Evolutionary conservation across 1,139 yeast genomes (phyloP).

Genomic region (Sugiyamaella novakii): DNA sequence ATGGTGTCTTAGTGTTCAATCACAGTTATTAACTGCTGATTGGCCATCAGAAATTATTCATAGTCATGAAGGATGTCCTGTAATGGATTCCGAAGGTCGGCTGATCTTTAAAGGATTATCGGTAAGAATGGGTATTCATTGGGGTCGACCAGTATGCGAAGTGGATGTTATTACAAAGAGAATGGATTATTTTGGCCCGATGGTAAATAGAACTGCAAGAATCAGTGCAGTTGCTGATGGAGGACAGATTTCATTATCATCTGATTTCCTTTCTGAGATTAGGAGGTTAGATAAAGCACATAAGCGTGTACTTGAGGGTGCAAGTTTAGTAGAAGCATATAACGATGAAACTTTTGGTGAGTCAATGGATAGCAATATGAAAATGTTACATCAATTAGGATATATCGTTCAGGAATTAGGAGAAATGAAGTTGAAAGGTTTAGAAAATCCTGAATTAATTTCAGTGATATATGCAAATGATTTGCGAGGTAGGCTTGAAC

Average conservation of each 20-base stretch:
- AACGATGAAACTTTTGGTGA: conserved; percentile 61
- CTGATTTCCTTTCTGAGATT: conserved; percentile 77
- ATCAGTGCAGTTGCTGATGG: conserved; percentile 96
- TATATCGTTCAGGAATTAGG: conserved; percentile 74
- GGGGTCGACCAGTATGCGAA: conserved; percentile 98
- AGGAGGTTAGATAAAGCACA: conserved; percentile 59
- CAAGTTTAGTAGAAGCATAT: conserved; percentile 57
- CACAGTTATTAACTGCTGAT: conserved; percentile 77
- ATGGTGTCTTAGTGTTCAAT: conserved; percentile 95
- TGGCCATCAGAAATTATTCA: conserved; percentile 96
- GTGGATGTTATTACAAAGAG: conserved; percentile 91
- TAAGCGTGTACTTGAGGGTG: conserved; percentile 46
- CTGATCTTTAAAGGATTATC: conserved; percentile 82
- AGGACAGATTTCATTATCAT: conserved; percentile 89
- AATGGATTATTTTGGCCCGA: conserved; percentile 99
- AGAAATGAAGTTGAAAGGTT: conserved; percentile 86
- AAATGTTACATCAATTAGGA: conserved; percentile 67
- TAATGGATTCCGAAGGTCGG: conserved; percentile 64
- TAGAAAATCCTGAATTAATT: conserved; percentile 89
- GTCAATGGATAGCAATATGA: conserved; percentile 67
- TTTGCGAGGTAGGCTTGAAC: conserved; percentile 59
- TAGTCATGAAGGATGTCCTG: conserved; percentile 80
- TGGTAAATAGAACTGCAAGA: conserved; percentile 94
- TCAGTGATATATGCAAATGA: conserved; percentile 75
- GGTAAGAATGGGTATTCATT: conserved; percentile 96